These are phyloP conservation scores for Choanephora cucurbitarum DNA, from an alignment of 371 early-diverging fungal genomes.

Conservation along the genomic window DNA sequence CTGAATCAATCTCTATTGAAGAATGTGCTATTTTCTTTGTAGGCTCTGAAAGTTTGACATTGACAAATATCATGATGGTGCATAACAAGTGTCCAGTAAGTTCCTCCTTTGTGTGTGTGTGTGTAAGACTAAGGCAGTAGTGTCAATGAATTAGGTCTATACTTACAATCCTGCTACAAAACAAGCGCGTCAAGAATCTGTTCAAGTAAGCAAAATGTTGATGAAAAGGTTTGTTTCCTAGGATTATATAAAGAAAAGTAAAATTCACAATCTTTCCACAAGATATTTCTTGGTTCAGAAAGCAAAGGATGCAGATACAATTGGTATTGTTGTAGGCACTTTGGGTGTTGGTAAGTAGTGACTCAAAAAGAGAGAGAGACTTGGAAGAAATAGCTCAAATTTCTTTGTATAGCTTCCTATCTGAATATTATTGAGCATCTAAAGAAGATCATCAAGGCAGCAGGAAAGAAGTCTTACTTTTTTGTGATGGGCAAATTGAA, in stretches of 20 bases:
- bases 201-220: slow-evolving; percentile 68
- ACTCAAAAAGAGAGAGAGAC: background rate
- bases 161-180: slow-evolving; percentile 68
- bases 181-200: slow-evolving; percentile 60
- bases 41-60: slow-evolving; percentile 79
- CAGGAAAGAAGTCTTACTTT: slow-evolving; percentile 85
- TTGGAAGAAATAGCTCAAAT: too few species aligned
- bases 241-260: background rate
- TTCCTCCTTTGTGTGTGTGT: too few species aligned
- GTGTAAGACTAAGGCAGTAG: too few species aligned
- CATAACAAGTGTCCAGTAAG: slow-evolving; percentile 64
- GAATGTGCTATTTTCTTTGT: slow-evolving; percentile 79
- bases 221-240: slow-evolving; percentile 62
- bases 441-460: slow-evolving; percentile 71
- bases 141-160: slow-evolving; percentile 45
- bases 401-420: slow-evolving; percentile 72
- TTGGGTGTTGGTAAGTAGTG: slow-evolving; percentile 81
- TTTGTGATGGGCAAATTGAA: slow-evolving; percentile 95
- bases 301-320: slow-evolving; percentile 89
- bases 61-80: slow-evolving; percentile 87
- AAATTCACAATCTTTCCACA: background rate
- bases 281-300: slow-evolving; percentile 84
- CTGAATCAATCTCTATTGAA: slow-evolving; percentile 48
- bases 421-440: slow-evolving; percentile 78
- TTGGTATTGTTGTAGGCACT: slow-evolving; percentile 97